Conservation (phyloP, 768 basidiomycete genomes). For the Amanita inopinata region DNA sequence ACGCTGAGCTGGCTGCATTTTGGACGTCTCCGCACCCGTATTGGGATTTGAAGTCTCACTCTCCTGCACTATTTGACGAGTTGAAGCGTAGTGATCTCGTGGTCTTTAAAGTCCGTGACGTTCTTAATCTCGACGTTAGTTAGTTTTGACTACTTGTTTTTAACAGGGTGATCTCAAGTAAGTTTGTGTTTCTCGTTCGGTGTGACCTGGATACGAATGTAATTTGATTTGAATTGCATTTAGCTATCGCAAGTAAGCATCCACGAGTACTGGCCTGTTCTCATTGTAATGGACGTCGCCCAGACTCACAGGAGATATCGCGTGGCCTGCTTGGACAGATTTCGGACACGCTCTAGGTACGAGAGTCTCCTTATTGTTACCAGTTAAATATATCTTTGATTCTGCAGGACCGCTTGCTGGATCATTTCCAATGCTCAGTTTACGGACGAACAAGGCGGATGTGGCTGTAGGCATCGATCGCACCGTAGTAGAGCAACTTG, state of each 20-base stretch:
- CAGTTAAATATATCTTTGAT: not conserved
- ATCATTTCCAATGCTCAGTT: slow-evolving; percentile 70
- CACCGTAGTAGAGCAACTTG: slow-evolving; percentile 59
- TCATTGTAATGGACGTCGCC: not conserved
- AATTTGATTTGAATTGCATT: not conserved
- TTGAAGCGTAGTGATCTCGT: slow-evolving; percentile 57
- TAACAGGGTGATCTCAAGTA: slow-evolving; percentile 83
- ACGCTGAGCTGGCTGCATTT: slow-evolving; percentile 33
- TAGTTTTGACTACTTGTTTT: slow-evolving; percentile 3
- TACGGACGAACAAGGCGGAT: slow-evolving; percentile 94
- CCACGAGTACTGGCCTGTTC: not conserved
- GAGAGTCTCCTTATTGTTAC: not conserved
- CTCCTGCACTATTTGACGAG: slow-evolving; percentile 38
- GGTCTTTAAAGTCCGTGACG: slow-evolving; percentile 63
- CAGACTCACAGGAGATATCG: slow-evolving; percentile 82
- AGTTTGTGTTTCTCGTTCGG: slow-evolving; percentile 17
- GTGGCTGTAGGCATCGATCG: slow-evolving; percentile 76
- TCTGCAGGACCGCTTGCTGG: slow-evolving; percentile 64
- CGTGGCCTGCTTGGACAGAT: slow-evolving; percentile 76
- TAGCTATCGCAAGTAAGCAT: slow-evolving; percentile 76
- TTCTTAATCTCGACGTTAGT: not conserved
- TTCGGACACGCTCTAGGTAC: slow-evolving; percentile 68
- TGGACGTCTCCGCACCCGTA: slow-evolving; percentile 74
- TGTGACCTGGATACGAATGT: not conserved
- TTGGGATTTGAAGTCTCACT: slow-evolving; percentile 56